Evolutionary conservation across 352 stramenopile species (phyloP).

Genomic region (Lagenidium giganteum): DNA sequence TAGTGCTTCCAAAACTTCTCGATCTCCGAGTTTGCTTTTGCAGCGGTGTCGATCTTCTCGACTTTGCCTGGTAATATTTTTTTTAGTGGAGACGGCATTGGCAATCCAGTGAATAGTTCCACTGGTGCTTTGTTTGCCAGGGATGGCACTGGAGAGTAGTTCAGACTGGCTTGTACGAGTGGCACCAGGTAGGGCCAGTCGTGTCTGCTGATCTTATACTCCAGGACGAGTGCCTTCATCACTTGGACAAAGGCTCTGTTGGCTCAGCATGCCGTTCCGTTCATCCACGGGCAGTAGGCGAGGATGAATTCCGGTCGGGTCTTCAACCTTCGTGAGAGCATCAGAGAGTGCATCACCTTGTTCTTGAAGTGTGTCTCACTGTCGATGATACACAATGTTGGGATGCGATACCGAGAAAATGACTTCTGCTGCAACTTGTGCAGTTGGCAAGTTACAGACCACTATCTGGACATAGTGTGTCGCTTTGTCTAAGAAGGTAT

Average conservation of each 20-base stretch:
- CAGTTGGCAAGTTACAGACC: conserved; percentile 15
- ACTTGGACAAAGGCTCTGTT: conserved; percentile 25
- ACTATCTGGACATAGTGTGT: conserved; percentile 24
- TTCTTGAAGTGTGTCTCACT: conserved; percentile 26
- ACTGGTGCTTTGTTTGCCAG: conserved; percentile 11
- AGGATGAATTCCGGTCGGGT: conserved; percentile 21
- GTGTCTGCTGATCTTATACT: conserved; percentile 19
- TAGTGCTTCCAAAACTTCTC: too few species aligned
- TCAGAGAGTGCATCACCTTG: conserved; percentile 15
- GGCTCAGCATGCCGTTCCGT: conserved; percentile 21
- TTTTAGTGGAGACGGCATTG: too few species aligned
- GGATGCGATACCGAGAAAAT: conserved; percentile 19
- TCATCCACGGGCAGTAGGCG: conserved; percentile 26
- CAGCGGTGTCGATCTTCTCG: too few species aligned
- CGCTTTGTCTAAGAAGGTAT: conserved; percentile 21
- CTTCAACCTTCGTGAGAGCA: conserved; percentile 6
- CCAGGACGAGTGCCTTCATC: conserved; percentile 13
- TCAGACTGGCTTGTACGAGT: conserved; percentile 22
- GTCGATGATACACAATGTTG: conserved; percentile 20
- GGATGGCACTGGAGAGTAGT: conserved; percentile 20
- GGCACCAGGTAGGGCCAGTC: conserved; percentile 21
- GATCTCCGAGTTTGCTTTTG: too few species aligned
- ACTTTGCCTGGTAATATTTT: too few species aligned
- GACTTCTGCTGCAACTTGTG: conserved; percentile 11
- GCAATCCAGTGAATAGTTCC: conserved; percentile 18